Evolutionary conservation across 371 early-diverging fungal species (phyloP).

Genomic region (Apophysomyces variabilis): DNA sequence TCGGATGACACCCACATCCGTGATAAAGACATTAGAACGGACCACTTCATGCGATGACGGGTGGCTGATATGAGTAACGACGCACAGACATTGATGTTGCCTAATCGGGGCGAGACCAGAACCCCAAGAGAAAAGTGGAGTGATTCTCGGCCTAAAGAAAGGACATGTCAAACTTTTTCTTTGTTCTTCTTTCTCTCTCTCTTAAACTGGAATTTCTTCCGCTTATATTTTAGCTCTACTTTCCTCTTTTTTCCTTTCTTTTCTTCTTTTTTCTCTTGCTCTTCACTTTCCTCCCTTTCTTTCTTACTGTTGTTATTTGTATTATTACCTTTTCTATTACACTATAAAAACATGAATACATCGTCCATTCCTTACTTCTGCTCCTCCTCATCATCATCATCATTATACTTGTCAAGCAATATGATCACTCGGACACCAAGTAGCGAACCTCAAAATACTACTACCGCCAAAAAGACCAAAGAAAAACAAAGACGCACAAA

Average conservation of each 20-base stretch:
- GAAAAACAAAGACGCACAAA: not conserved
- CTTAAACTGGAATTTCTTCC: no score
- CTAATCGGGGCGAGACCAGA: constrained; percentile 1
- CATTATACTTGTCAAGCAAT: not conserved
- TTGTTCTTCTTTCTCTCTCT: no score
- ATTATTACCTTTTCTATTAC: not conserved
- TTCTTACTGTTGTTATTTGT: not conserved
- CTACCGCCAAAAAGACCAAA: not conserved
- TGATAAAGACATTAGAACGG: no score
- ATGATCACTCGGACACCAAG: not conserved
- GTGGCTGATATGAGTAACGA: not conserved
- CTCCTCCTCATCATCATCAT: not conserved
- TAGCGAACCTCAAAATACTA: not conserved
- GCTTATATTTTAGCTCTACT: not conserved
- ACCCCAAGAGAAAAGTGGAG: constrained; percentile 8
- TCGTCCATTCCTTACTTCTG: not conserved
- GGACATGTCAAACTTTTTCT: constrained; percentile 6
- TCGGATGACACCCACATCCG: not conserved
- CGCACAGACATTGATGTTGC: constrained; percentile 10
- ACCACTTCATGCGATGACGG: not conserved
- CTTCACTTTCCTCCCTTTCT: not conserved
- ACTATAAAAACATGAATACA: not conserved
- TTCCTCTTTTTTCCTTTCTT: not conserved
- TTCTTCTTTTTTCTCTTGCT: not conserved
- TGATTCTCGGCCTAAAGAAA: not conserved